Conservation (phyloP, 2,329 filamentous ascomycete species). For the Paracamarosporium sp. region DNA sequence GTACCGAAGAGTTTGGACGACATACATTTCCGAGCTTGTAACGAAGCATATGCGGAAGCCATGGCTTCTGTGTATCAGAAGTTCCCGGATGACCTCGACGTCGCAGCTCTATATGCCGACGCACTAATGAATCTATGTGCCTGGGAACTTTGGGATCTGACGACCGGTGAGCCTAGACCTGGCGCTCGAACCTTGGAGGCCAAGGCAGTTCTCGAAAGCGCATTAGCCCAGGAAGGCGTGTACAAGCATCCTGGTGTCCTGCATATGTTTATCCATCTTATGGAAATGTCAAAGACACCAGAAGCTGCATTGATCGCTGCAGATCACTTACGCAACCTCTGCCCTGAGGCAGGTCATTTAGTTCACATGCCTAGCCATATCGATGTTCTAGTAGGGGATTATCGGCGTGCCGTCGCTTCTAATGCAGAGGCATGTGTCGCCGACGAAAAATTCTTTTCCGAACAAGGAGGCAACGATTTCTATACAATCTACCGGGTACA, state of each 20-base stretch:
- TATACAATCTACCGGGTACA: conserved; percentile 80
- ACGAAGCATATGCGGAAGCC: conserved; percentile 66
- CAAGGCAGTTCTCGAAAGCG: conserved; percentile 65
- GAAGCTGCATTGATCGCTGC: conserved; percentile 68
- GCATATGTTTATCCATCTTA: conserved; percentile 78
- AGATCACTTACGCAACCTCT: conserved; percentile 67
- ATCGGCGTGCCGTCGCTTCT: conserved; percentile 68
- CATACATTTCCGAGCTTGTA: conserved; percentile 59
- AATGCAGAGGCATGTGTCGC: conserved; percentile 72
- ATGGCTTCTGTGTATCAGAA: conserved; percentile 63
- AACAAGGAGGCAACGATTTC: conserved; percentile 70
- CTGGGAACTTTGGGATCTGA: conserved; percentile 69
- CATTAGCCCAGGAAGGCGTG: conserved; percentile 58
- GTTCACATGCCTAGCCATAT: conserved; percentile 81
- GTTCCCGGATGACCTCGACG: conserved; percentile 66
- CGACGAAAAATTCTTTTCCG: conserved; percentile 69
- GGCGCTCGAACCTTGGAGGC: conserved; percentile 65
- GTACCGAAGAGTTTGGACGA: conserved; percentile 54
- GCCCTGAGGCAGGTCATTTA: conserved; percentile 74
- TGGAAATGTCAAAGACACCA: conserved; percentile 75
- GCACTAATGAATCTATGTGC: conserved; percentile 70
- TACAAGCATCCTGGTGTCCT: conserved; percentile 71
- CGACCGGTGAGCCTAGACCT: conserved; percentile 62
- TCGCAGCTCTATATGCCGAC: conserved; percentile 69
- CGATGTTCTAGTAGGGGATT: conserved; percentile 76